Base-by-base conservation (phyloP, 805 yeast species). In the Starmera dryadoides region DNA sequence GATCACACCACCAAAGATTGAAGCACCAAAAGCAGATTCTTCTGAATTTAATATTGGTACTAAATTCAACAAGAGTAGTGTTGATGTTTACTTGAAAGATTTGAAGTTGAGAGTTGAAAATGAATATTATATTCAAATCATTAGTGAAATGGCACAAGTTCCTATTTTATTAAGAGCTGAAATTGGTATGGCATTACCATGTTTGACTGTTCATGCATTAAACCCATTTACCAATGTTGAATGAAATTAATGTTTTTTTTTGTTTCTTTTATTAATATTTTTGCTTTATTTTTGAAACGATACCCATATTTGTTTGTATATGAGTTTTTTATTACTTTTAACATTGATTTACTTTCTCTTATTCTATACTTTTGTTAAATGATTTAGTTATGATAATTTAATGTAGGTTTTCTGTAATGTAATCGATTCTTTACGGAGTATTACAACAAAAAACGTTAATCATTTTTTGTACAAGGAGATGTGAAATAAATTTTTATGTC, bases 151-250 rank as follows among this genome's bases (percentile, higher is more conserved):
- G 52, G 73, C 73, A 36, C 81, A 78, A 50, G 82, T 91, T 36
- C 98, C 98, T 9, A 79, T 91, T 25, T 66, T 91, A 44, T 68
- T 93, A 46, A 72, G 96, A 52, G 87, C 96, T 0, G 98, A 89
- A 58, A 77, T 88, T 38, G 97, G 96, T 37, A 87, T 87, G 89
- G 91, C 96, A 2, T 69, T 91, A 39, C 98, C 98, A 15, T 91
- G 97, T 59, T 71, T 91, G 51, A 86, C 96, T 3, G 96, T 93
- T 14, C 75, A 96, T 52, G 84, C 91, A 7, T 68, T 89, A 55
- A 91, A 91, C 53, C 98, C 98, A 25, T 91, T 89, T 58, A 64
- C 58, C 15, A 58, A 53, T 33, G 39, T 26, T 21, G 50, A 50
- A 39, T 50, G 35, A 33, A 21, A 6, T 9, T 6, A 35, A 40